Evolutionary conservation across 768 basidiomycete genomes (phyloP).

Genomic region (Suillus plorans): DNA sequence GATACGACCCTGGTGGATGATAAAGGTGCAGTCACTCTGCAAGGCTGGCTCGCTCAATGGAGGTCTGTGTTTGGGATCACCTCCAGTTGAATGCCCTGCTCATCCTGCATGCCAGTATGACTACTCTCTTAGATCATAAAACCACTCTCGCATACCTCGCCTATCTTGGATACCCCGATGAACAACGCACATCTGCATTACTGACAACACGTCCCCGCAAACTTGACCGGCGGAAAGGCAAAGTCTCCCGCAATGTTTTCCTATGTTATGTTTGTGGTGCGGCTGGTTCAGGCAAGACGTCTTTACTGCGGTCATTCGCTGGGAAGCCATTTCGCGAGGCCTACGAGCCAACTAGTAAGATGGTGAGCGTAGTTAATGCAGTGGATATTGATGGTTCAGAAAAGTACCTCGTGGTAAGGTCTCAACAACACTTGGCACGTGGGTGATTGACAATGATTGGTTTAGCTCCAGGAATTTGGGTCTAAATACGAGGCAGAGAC

Average conservation of each 20-base stretch:
- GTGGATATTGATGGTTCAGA: constrained; percentile 94
- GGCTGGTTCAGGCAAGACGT: constrained; percentile 94
- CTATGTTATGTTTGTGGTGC: constrained; percentile 93
- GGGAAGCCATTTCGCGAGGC: constrained; percentile 71
- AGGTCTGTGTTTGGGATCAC: constrained; percentile 52
- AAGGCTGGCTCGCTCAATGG: constrained; percentile 99
- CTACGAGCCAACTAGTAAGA: constrained; percentile 89
- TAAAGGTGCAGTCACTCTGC: constrained; percentile 87
- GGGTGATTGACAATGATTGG: neutral
- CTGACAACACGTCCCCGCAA: constrained; percentile 84
- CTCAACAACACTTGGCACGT: neutral
- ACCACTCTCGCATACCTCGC: constrained; percentile 93
- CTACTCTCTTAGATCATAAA: constrained; percentile 90
- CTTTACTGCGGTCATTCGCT: constrained; percentile 79
- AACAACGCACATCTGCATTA: constrained; percentile 79
- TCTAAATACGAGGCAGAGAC: constrained; percentile 93
- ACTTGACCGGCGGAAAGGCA: constrained; percentile 82
- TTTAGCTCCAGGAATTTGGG: constrained; percentile 94
- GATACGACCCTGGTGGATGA: constrained; percentile 88
- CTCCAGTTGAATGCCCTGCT: neutral
- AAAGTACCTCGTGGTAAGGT: constrained; percentile 90
- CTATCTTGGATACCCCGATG: constrained; percentile 87
- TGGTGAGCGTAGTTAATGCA: constrained; percentile 90
- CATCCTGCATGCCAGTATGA: constrained; percentile 65
- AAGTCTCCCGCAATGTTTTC: constrained; percentile 89